Evolutionary conservation across 148 eudicot species (phyloP).

Genomic region (Nepenthes mirabilis): DNA sequence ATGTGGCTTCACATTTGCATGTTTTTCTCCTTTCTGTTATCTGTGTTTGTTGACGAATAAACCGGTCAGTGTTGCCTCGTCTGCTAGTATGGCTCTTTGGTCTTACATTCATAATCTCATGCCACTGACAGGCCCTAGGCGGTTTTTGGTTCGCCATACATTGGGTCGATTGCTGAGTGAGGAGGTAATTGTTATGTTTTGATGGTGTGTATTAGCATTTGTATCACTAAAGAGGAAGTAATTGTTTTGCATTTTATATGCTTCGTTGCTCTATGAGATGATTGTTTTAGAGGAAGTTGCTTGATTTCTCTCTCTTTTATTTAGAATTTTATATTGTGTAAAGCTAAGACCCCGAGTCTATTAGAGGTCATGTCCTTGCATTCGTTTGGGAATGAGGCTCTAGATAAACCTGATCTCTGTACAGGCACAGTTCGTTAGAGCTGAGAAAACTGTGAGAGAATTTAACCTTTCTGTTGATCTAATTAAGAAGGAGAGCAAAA

Average conservation of each 20-base stretch:
- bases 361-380: not conserved
- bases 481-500: constrained; percentile 76
- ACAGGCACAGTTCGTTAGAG: constrained; percentile 72
- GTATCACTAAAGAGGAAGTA: too few species aligned
- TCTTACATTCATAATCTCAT: constrained; percentile 3
- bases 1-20: too few species aligned
- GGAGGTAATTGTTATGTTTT: constrained; percentile 42
- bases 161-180: constrained; percentile 83
- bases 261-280: not conserved
- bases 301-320: constrained; percentile 3
- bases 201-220: not conserved
- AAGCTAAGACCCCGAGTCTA: not conserved
- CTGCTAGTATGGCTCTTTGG: not conserved
- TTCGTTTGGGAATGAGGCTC: not conserved
- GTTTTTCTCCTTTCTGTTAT: too few species aligned
- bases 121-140: constrained; percentile 65
- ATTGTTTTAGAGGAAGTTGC: not conserved
- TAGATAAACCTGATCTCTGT: constrained; percentile 2
- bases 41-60: too few species aligned
- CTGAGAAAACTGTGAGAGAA: constrained; percentile 64
- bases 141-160: constrained; percentile 71
- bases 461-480: constrained; percentile 63
- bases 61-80: too few species aligned
- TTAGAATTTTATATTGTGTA: not conserved
- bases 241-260: not conserved